phyloP scores from a whole-genome alignment of 2,329 filamentous ascomycete species.

The Aspergillus sojae region DNA sequence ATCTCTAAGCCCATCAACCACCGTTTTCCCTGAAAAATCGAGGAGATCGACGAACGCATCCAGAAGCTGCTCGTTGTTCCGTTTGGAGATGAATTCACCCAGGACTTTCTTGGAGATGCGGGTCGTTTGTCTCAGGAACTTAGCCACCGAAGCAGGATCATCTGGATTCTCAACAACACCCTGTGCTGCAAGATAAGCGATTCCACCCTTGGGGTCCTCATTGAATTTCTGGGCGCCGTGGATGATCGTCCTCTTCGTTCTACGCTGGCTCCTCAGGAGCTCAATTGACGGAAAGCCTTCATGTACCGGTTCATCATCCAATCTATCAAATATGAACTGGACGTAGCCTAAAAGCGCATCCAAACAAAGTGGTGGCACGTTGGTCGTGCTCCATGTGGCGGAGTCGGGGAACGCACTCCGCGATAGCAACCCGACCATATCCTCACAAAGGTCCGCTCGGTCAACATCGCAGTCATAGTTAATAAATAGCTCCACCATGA shows the following conservation, averaged over 20 bases:
- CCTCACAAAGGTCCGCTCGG: slow-evolving; percentile 87
- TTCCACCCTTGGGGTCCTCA: slow-evolving; percentile 85
- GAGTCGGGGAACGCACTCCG: slow-evolving; percentile 96
- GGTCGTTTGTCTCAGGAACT: slow-evolving; percentile 83
- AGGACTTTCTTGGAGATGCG: slow-evolving; percentile 87
- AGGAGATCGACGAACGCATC: slow-evolving; percentile 84
- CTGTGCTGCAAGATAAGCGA: slow-evolving; percentile 81
- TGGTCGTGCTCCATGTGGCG: slow-evolving; percentile 98
- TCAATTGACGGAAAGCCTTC: slow-evolving; percentile 69
- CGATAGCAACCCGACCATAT: slow-evolving; percentile 89
- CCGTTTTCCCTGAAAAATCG: slow-evolving; percentile 80
- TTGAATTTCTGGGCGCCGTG: slow-evolving; percentile 90
- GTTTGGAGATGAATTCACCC: slow-evolving; percentile 92
- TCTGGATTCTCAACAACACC: slow-evolving; percentile 79
- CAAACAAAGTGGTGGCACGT: slow-evolving; percentile 90
- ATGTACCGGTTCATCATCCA: slow-evolving; percentile 68
- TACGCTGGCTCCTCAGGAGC: slow-evolving; percentile 69
- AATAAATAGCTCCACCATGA: slow-evolving; percentile 92
- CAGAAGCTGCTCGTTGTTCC: slow-evolving; percentile 80
- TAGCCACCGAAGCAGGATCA: slow-evolving; percentile 77
- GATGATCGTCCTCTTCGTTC: slow-evolving; percentile 84
- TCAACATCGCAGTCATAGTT: slow-evolving; percentile 98
- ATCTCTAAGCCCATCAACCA: slow-evolving; percentile 85
- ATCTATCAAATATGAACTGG: slow-evolving; percentile 84
- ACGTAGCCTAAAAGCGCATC: slow-evolving; percentile 90